Base-by-base conservation (phyloP, 306 rosid species). In the Gillenia trifoliata region DNA sequence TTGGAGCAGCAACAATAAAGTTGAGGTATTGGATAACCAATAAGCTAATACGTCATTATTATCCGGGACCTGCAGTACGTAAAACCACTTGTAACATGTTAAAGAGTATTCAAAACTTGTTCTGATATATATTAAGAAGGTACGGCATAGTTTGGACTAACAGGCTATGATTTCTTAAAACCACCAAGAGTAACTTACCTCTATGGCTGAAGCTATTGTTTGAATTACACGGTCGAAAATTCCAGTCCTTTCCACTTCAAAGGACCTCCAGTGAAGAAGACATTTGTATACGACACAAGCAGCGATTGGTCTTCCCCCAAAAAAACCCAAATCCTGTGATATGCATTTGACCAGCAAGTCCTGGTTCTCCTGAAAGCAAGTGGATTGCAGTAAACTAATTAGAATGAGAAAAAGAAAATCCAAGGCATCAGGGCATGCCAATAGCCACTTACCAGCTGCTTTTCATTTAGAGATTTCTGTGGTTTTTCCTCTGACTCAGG, bases 211-310 rank as follows among this genome's bases (percentile, higher is more conserved):
- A 84, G 99, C 97, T 84, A 95, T 87, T 31, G 93, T 87, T 88
- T 95, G 99, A 89, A 92, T 95, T 54, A 95, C 81, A 49, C 99
- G 93, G 72, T 95, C 99, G 62, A 95, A 95, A 75, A 95, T 93
- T 73, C 83, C 90, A 23, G 99, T 95, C 75, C 99, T 86, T 85
- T 95, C 99, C 67, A 95, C 99, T 92, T 95, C 99, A 80, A 92
- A 95, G 64, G 99, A 95, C 79, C 99, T 86, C 99, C 99, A 95
- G 75, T 95, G 98, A 80, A 92, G 97, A 85, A 95, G 99, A 79
- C 99, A 92, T 89, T 92, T 95, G 80, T 92, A 95, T 83, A 92
- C 85, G 78, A 95, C 85, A 81, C 97, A 89, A 57, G 99, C 99
- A 77, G 99, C 98, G 75, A 90, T 65, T 66, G 99, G 99, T 80